phyloP scores from a whole-genome alignment of 805 yeast genomes.

The Lachancea dasiensis region DNA sequence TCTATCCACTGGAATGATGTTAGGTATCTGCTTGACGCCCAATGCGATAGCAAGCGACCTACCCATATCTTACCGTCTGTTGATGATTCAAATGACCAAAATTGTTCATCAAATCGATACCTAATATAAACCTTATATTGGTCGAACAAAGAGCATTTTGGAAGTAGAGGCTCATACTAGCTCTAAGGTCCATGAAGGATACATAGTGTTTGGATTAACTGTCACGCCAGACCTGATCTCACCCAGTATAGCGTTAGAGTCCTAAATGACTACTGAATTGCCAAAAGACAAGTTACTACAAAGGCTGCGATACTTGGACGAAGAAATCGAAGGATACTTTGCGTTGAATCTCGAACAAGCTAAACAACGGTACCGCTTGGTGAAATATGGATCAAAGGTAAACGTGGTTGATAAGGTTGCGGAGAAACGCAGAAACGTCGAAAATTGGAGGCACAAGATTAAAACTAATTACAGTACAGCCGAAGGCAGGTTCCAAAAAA shows the following conservation, averaged over 20 bases:
- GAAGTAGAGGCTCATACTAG: no score
- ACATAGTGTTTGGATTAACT: no score
- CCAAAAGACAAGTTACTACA: conserved; percentile 4
- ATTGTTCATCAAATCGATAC: not conserved
- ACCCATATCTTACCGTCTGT: conserved; percentile 18
- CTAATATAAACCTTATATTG: not conserved
- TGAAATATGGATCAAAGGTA: conserved; percentile 1
- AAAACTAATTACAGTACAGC: not conserved
- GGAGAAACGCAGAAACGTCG: not conserved
- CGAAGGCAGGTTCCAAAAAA: conserved; percentile 1
- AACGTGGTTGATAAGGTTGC: conserved; percentile 2
- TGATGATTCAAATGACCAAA: not conserved
- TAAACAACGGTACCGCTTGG: conserved; percentile 1
- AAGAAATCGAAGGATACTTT: conserved; percentile 8
- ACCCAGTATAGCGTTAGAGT: not conserved
- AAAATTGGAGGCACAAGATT: conserved; percentile 2
- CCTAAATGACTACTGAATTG: not conserved
- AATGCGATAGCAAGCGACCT: conserved; percentile 25
- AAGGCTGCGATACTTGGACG: conserved; percentile 1
- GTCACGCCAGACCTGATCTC: not conserved
- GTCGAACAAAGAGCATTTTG: not conserved
- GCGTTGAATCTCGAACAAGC: conserved; percentile 5
- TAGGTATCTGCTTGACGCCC: conserved; percentile 26
- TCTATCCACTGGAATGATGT: conserved; percentile 29
- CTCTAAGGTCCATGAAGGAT: no score